These are phyloP conservation scores for Suillus discolor DNA, from an alignment of 768 basidiomycete species.

Conservation along the genomic window DNA sequence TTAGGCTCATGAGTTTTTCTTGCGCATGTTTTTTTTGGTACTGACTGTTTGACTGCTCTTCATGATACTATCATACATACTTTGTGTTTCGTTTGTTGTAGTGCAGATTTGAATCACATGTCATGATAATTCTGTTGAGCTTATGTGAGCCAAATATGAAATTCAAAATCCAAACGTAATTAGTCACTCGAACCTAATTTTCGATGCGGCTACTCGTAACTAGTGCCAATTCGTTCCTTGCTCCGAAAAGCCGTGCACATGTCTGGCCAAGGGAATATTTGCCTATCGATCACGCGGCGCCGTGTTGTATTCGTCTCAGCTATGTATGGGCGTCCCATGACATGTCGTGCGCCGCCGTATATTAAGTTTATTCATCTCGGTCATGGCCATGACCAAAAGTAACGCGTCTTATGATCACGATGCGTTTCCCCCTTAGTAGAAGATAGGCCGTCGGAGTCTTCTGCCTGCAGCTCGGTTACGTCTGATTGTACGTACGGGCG, in stretches of 20 bases:
- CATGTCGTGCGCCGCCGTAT: background rate
- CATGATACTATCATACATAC: conserved; percentile 1
- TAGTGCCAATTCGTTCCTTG: background rate
- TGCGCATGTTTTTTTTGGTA: background rate
- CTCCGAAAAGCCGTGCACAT: background rate
- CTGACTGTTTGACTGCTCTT: background rate
- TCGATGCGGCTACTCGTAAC: background rate
- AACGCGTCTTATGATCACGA: background rate
- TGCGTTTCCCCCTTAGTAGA: background rate
- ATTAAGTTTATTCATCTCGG: background rate
- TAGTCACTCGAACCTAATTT: background rate
- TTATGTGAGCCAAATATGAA: no score
- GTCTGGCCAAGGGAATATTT: background rate
- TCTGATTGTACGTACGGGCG: conserved; percentile 1
- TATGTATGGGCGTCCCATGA: background rate
- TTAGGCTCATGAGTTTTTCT: conserved; percentile 3
- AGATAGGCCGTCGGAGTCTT: background rate
- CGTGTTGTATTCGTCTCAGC: background rate
- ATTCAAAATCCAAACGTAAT: background rate
- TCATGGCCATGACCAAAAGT: background rate
- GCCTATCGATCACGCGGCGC: background rate
- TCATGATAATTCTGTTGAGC: background rate
- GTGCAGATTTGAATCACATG: conserved; percentile 6
- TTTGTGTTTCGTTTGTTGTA: background rate
- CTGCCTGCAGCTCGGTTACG: background rate